Base-by-base conservation (phyloP, 2,329 filamentous ascomycete genomes). In the Paecilomyces niveus region DNA sequence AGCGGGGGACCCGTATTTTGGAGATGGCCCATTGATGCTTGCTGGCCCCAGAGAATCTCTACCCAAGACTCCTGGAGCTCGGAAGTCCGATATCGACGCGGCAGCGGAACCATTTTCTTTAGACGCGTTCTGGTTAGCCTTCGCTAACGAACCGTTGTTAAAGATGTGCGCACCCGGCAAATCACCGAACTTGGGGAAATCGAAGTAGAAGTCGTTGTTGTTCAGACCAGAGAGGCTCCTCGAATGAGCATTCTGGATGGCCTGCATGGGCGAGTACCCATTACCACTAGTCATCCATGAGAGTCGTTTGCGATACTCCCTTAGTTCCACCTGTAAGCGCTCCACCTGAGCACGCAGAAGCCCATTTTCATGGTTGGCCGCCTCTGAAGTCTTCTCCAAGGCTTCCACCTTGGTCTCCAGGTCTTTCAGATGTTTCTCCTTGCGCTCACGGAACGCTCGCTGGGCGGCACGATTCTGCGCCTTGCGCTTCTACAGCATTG, bases 391-490 rank as follows among this genome's bases (percentile, higher is more conserved):
- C 76, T 96, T 94, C 71, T 96, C 89, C 3, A 87, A 75, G 61
- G 84, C 82, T 4, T 80, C 76, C 2, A 87, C 84, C 65, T 85
- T 86, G 32, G 80, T 75, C 65, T 81, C 78, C 35, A 81, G 64
- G 60, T 81, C 78, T 62, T 78, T 78, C 35, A 79, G 61, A 58
- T 79, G 92, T 78, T 89, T 93, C 74, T 97, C 92, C 76, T 97
- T 97, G 62, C 92, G 89, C 74, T 97, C 92, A 57, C 92, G 86
- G 82, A 97, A 97, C 6, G 92, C 92, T 59, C 92, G 85, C 75
- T 97, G 92, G 3, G 92, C 92, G 10, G 92, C 92, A 65, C 92
- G 85, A 66, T 97, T 97, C 71, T 97, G 92, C 9, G 94, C 94
- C 78, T 99, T 99, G 67, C 77, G 76, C 67, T 79, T 79, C 76